Evolutionary conservation across 371 early-diverging fungal genomes (phyloP).

Genomic region (Lichtheimia hyalospora): DNA sequence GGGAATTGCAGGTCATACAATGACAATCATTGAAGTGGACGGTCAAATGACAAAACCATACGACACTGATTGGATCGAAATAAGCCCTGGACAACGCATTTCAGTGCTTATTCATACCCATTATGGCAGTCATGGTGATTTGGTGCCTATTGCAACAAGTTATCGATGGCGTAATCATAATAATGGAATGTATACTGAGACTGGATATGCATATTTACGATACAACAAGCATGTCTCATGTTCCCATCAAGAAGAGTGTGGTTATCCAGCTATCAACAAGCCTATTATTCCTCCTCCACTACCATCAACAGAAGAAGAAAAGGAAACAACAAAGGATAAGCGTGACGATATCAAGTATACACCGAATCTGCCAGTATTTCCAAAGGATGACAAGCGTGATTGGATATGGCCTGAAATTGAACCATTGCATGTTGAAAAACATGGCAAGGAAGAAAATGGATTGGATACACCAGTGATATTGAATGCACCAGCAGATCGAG

Average conservation of each 20-base stretch:
- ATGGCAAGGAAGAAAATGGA: neutral
- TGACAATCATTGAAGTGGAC: conserved; percentile 42
- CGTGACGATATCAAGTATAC: neutral
- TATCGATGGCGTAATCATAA: conserved; percentile 20
- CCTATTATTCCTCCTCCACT: conserved; percentile 1
- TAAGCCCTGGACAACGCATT: conserved; percentile 38
- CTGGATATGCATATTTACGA: conserved; percentile 17
- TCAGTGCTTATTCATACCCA: conserved; percentile 32
- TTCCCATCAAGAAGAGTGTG: neutral
- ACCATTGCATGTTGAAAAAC: conserved; percentile 3
- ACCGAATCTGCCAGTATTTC: conserved; percentile 10
- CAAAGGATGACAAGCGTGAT: conserved; percentile 12
- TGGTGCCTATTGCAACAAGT: conserved; percentile 26
- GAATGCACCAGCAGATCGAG: conserved; percentile 18
- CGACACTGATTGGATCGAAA: conserved; percentile 24
- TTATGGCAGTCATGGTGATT: conserved; percentile 4
- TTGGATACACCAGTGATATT: conserved; percentile 16
- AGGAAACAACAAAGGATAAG: neutral
- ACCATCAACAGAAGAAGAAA: neutral
- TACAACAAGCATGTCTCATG: conserved; percentile 2
- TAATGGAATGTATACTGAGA: conserved; percentile 11
- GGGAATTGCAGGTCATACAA: conserved; percentile 23
- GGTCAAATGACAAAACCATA: conserved; percentile 31
- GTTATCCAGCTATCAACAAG: neutral
- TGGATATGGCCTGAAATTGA: conserved; percentile 21